Conservation (phyloP, 1,284 basidiomycete genomes). For the Rhodotorula sp. region DNA sequence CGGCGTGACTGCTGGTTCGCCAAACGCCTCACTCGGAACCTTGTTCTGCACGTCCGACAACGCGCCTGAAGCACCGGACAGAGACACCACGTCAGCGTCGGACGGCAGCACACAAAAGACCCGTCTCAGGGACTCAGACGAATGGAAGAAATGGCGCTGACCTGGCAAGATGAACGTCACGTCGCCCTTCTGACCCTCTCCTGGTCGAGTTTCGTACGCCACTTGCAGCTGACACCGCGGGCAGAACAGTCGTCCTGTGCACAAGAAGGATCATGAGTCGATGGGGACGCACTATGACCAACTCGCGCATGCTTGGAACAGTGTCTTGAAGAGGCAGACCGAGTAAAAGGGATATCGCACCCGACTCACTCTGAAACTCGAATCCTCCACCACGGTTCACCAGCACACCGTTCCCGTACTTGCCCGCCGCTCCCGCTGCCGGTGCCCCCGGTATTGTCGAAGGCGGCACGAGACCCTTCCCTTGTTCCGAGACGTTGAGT, state of each 20-base stretch:
- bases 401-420: slow-evolving; percentile 28
- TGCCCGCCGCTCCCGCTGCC: slow-evolving; percentile 14
- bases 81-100: too few species aligned
- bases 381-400: slow-evolving; percentile 26
- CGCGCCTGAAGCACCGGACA: neutral
- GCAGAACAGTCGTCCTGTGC: slow-evolving; percentile 30
- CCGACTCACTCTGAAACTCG: slow-evolving; percentile 36
- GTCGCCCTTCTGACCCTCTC: slow-evolving; percentile 25
- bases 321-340: too few species aligned
- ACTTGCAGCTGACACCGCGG: slow-evolving; percentile 36
- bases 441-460: neutral
- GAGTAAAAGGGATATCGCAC: too few species aligned
- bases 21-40: slow-evolving; percentile 23
- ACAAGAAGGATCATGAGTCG: neutral
- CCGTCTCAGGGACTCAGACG: rapidly evolving
- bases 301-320: too few species aligned
- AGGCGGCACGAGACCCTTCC: neutral
- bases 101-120: too few species aligned
- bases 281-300: too few species aligned
- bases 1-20: neutral
- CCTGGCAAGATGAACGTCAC: slow-evolving; percentile 35
- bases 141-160: neutral
- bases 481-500: slow-evolving; percentile 21
- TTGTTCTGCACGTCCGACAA: slow-evolving; percentile 26
- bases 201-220: slow-evolving; percentile 35